Base-by-base conservation (phyloP, 768 basidiomycete genomes). In the Lentinus tigrinus region DNA sequence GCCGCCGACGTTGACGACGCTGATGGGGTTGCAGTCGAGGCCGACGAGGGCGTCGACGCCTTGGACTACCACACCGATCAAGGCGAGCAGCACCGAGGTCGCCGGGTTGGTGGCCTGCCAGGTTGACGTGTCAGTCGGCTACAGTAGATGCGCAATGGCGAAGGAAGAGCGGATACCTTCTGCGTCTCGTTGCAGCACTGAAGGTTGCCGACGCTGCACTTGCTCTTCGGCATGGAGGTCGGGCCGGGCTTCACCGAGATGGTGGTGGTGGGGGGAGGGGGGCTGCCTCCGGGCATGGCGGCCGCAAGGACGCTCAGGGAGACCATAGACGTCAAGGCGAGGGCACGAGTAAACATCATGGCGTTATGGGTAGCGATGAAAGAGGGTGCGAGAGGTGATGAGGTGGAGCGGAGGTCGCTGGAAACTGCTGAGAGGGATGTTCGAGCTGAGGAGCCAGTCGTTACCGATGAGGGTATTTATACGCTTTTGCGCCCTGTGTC, bases 21-120 rank as follows among this genome's bases (percentile, higher is more conserved):
- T 60, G 54, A 69, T 55, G 31, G 68, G 65, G 21, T 57, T 61
- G 57, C 69, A 72, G 50, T 39, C 54, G 24, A 68, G 31, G 2
- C 69, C 68, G 40, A 69, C 54, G 16, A 62, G 60, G 17, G 51
- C 63, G n/a, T 56, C 52, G 43, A 63, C 21, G 51, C 59, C 62
- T 9, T 54, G 51, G 40, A 68, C 51, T n/a, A 64, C 60, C 40
- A 71, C 50, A 13, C 68, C 70, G 21, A 69, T 54, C 23, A 66
- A 44, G 37, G 63, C 62, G 38, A 65, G 27, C 46, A 65, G 47
- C 17, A 38, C 26, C 44, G 38, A 52, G 14, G n/a, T 46, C 14
- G 57, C 38, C 9, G 60, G 60, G 43, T 39, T 51, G 8, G 64
- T n/a, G 3, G 40, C 23, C 60, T 49, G 3, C 11, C 31, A 11